Evolutionary conservation across 2,329 filamentous ascomycete species (phyloP).

Genomic region (Fusarium sp.): DNA sequence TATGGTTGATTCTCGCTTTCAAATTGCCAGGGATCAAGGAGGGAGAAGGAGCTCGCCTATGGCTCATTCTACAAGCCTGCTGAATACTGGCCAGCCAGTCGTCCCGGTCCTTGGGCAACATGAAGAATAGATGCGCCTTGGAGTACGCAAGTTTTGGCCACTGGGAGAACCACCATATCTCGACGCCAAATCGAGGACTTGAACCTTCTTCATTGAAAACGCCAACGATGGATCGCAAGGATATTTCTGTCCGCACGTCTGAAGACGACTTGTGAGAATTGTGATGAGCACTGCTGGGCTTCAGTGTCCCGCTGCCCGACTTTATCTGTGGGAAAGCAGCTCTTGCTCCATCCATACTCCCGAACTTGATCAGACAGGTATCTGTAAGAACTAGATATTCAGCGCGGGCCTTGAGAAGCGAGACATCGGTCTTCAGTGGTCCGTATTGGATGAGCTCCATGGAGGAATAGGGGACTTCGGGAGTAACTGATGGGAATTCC

Average conservation of each 20-base stretch:
- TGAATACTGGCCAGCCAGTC: constrained; percentile 60
- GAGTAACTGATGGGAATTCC: constrained; percentile 42
- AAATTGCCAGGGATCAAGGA: constrained; percentile 57
- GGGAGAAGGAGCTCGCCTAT: constrained; percentile 48
- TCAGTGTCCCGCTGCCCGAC: constrained; percentile 36
- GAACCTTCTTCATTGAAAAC: constrained; percentile 62
- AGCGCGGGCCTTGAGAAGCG: constrained; percentile 58
- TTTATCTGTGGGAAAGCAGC: constrained; percentile 57
- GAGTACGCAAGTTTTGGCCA: constrained; percentile 56
- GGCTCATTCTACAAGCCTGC: constrained; percentile 51
- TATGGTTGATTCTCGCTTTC: constrained; percentile 55
- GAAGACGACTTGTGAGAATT: constrained; percentile 44
- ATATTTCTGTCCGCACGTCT: constrained; percentile 56
- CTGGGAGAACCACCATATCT: constrained; percentile 64
- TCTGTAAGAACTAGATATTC: constrained; percentile 64
- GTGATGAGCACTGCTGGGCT: constrained; percentile 37
- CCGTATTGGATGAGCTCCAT: constrained; percentile 57
- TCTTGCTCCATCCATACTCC: constrained; percentile 57
- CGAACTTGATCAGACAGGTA: constrained; percentile 61
- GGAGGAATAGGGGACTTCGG: constrained; percentile 46
- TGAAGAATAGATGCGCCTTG: constrained; percentile 60
- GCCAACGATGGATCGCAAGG: constrained; percentile 61
- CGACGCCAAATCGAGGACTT: constrained; percentile 60
- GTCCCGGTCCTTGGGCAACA: constrained; percentile 58
- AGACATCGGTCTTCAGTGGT: constrained; percentile 59